These are phyloP conservation scores for Kwoniella newhampshirensis DNA, from an alignment of 768 basidiomycete species.

Conservation along the genomic window DNA sequence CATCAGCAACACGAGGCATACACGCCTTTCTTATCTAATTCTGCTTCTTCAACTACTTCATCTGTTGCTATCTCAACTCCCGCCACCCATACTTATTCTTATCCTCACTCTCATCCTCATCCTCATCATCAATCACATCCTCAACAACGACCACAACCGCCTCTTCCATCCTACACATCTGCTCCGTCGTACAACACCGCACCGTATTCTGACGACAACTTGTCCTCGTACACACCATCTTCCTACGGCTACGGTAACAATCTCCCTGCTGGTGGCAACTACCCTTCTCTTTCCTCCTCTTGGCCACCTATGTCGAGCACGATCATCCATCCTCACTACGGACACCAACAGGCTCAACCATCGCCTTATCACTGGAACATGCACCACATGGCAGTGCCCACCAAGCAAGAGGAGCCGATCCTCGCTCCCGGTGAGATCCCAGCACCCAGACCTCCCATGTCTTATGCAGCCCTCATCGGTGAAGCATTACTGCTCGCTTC, in stretches of 20 bases:
- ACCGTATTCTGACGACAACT: too few species aligned
- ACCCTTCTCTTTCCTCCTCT: conserved; percentile 2
- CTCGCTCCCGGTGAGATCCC: conserved; percentile 46
- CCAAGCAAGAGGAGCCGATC: conserved; percentile 43
- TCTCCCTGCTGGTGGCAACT: background rate
- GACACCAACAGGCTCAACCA: conserved; percentile 13
- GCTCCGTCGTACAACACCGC: background rate
- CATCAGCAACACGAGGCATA: conserved; percentile 22
- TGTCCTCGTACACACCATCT: background rate
- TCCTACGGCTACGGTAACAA: background rate
- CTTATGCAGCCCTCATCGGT: conserved; percentile 51
- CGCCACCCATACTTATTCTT: conserved; percentile 14
- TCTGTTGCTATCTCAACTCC: background rate
- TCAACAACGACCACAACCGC: conserved; percentile 1
- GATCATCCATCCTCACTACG: conserved; percentile 6
- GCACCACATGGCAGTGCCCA: conserved; percentile 25
- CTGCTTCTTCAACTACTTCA: conserved; percentile 7
- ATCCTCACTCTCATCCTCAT: conserved; percentile 10
- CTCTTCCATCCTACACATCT: background rate
- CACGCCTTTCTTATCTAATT: conserved; percentile 16
- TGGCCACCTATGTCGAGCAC: conserved; percentile 3
- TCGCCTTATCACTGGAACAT: conserved; percentile 23
- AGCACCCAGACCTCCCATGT: conserved; percentile 44
- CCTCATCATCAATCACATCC: background rate
- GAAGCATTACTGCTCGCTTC: conserved; percentile 46